Evolutionary conservation across 345 rosid genomes (phyloP).

Genomic region (Syzygium grande): DNA sequence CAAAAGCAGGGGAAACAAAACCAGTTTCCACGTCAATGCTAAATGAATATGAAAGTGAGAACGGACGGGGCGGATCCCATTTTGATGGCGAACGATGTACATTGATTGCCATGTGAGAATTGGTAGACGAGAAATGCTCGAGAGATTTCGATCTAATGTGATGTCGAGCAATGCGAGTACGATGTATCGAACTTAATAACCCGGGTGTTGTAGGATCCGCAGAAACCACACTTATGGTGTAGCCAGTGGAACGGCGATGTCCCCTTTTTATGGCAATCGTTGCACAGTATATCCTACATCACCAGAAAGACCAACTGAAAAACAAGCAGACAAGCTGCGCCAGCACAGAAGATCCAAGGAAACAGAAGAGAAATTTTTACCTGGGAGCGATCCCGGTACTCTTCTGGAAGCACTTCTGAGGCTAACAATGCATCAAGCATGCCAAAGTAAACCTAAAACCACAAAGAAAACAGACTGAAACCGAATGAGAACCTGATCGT

Average conservation of each 20-base stretch:
- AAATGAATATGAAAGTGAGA: too few relatives aligned
- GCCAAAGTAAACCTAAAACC: slow-evolving; percentile 84
- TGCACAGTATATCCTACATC: slow-evolving; percentile 56
- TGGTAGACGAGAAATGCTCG: neutral
- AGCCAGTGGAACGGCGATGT: slow-evolving; percentile 63
- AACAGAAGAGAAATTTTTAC: slow-evolving; percentile 16
- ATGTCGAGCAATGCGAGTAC: neutral
- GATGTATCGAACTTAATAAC: slow-evolving; percentile 6
- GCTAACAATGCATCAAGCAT: slow-evolving; percentile 91
- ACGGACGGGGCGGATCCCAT: neutral
- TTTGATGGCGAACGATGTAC: neutral
- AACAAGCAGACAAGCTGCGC: slow-evolving; percentile 2
- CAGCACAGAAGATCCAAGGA: neutral
- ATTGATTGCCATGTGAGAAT: neutral
- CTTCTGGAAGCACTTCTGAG: slow-evolving; percentile 84
- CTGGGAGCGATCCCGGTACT: slow-evolving; percentile 66
- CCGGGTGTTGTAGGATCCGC: slow-evolving; percentile 65
- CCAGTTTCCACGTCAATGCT: neutral
- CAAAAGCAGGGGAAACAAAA: neutral
- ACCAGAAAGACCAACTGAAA: neutral
- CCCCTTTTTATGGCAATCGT: slow-evolving; percentile 68
- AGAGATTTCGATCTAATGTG: neutral
- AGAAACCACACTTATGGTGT: slow-evolving; percentile 56
- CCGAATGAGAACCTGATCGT: neutral
- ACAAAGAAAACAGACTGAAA: neutral